Conservation (phyloP, 129 eudicot species). For the Pulicaria dysenterica region DNA sequence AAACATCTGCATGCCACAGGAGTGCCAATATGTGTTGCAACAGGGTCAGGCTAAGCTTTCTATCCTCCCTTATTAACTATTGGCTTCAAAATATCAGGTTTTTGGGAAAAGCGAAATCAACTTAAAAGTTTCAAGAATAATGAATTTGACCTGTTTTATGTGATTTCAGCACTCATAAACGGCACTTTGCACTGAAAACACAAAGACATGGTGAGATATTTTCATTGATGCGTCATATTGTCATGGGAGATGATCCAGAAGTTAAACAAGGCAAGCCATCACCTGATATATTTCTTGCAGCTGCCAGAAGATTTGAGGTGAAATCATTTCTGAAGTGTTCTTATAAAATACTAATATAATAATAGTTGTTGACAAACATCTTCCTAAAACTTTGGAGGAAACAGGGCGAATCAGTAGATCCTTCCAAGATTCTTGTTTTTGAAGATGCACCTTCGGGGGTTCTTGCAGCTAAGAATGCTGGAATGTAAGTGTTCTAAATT, state of each 20-base stretch:
- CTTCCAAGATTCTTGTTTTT: slow-evolving; percentile 72
- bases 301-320: slow-evolving; percentile 93
- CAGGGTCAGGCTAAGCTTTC: slow-evolving; percentile 59
- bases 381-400: slow-evolving; percentile 17
- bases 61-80: not conserved
- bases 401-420: slow-evolving; percentile 81
- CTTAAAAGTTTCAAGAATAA: slow-evolving; percentile 7
- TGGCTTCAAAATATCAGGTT: not conserved
- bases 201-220: slow-evolving; percentile 81
- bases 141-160: slow-evolving; percentile 3
- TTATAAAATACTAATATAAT: not conserved
- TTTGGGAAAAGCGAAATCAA: not conserved
- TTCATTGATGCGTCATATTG: slow-evolving; percentile 95
- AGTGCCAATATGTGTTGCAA: slow-evolving; percentile 89
- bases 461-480: slow-evolving; percentile 96
- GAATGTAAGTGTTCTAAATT: slow-evolving; percentile 66
- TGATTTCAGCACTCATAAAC: slow-evolving; percentile 64
- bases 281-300: slow-evolving; percentile 91
- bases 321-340: not conserved
- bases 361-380: not conserved
- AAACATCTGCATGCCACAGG: slow-evolving; percentile 74
- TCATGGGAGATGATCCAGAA: slow-evolving; percentile 96
- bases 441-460: slow-evolving; percentile 99
- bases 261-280: slow-evolving; percentile 98
- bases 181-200: slow-evolving; percentile 87